Conservation (phyloP, 805 yeast species). For the Citeromyces matritensis region DNA sequence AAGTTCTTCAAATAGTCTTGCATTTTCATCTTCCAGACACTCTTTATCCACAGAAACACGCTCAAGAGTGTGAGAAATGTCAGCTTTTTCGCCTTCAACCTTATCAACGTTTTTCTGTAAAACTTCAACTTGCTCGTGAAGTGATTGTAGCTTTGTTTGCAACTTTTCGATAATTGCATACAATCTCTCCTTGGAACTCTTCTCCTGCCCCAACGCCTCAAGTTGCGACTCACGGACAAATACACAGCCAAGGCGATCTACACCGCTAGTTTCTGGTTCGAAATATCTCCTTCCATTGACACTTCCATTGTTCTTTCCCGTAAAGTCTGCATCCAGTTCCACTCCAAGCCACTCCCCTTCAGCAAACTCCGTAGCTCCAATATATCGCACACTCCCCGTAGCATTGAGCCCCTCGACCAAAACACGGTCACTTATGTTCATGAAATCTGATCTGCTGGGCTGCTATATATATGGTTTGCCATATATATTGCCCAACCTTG, state of each 20-base stretch:
- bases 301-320: constrained; percentile 35
- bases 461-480: neutral
- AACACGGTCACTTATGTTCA: constrained; percentile 15
- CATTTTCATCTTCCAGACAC: constrained; percentile 18
- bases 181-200: constrained; percentile 2
- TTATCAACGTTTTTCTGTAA: constrained; percentile 15
- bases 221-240: neutral
- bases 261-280: constrained; percentile 1
- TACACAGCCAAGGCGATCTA: neutral
- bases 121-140: constrained; percentile 13
- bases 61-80: constrained; percentile 15
- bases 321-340: constrained; percentile 18
- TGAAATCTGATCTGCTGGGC: constrained; percentile 1
- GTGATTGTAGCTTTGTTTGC: constrained; percentile 25
- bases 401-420: constrained; percentile 15
- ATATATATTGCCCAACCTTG: neutral
- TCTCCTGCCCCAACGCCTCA: neutral
- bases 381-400: constrained; percentile 28
- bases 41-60: constrained; percentile 27
- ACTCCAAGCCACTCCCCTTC: constrained; percentile 43
- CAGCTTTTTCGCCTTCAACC: constrained; percentile 7
- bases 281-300: constrained; percentile 29
- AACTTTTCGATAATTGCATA: constrained; percentile 22
- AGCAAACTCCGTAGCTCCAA: constrained; percentile 44
- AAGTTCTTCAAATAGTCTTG: constrained; percentile 12